Base-by-base conservation (phyloP, 495 filamentous ascomycete species). In the Penicillium manginii region DNA sequence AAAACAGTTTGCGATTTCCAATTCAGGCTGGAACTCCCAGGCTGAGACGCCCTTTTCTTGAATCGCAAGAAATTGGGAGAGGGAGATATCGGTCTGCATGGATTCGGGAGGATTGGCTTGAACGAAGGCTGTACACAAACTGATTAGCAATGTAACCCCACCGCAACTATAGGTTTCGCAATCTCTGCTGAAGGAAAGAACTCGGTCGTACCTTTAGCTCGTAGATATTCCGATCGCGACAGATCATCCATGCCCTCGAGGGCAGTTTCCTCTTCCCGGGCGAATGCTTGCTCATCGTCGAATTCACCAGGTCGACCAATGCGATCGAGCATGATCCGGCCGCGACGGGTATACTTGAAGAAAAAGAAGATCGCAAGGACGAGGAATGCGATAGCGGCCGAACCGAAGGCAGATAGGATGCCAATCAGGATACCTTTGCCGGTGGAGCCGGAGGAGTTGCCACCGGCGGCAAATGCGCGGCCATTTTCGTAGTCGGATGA, bases 1-100 rank as follows among this genome's bases (percentile, higher is more conserved):
- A 70, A 98, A 98, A 72, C 96, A 98, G 74, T 98, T 98, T 54
- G 94, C 94, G 62, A 98, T 97, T 73, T 98, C 94, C 35, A 98
- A 76, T 73, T 98, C 94, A 2, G 94, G 93, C 70, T 97, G 93
- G 60, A 98, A 98, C 72, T 98, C 94, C 94, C 94, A 98, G 9
- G 94, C 94, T 7, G 93, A 96, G 19, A 98, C 94, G 50, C 94
- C 94, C 72, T 98, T 98, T 73, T 98, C 94, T 77, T 98, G 94
- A 62, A 98, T 98, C 26, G 96, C 94, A 47, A 98, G 81, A 67
- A 96, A 98, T 71, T 98, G 94, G 40, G 96, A 97, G 57, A 98
- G 75, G 26, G 94, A 97, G 57, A 98, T 98, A 65, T 98, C 94
- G 59, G 94, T 98, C 65, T 93, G 91, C 59, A 91, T 78, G 1